Percentiles rank a stretch among this genome's conserved stretches.
phyloP scores from a whole-genome alignment of 768 basidiomycete genomes.

The Tulasnella sp. region DNA sequence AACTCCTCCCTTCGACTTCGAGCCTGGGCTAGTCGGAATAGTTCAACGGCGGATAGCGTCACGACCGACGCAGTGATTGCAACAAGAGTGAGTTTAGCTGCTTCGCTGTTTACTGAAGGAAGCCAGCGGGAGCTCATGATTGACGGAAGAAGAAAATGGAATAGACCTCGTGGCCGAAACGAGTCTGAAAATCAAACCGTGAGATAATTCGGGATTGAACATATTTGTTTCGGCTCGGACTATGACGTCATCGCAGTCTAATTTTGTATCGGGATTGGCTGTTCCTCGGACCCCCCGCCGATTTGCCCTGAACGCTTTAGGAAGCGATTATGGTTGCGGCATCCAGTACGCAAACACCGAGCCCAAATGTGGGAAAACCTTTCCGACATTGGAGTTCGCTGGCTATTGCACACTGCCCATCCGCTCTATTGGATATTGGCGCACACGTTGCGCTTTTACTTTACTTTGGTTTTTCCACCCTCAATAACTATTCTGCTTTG shows the following conservation, averaged over 20 bases:
- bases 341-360: background rate
- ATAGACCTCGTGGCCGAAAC: background rate
- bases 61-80: slow-evolving; percentile 10
- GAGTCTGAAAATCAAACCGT: background rate
- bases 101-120: background rate
- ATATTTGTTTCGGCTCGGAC: background rate
- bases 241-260: background rate
- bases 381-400: too few relatives aligned
- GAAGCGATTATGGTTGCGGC: background rate
- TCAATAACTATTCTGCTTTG: too few relatives aligned
- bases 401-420: too few relatives aligned
- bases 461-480: too few relatives aligned
- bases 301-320: background rate
- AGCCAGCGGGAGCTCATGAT: slow-evolving; percentile 6
- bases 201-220: background rate
- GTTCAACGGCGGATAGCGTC: slow-evolving; percentile 7
- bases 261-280: background rate
- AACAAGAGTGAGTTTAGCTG: background rate
- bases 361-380: background rate
- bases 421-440: too few relatives aligned
- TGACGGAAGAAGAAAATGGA: background rate
- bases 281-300: background rate
- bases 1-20: slow-evolving; percentile 3
- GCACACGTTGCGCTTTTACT: too few relatives aligned
- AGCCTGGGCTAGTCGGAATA: background rate